A percentile compares a stretch with the other conserved stretches of the same genome.
These are phyloP conservation scores for Suillus brevipes DNA, from an alignment of 768 basidiomycete genomes.

Conservation along the genomic window DNA sequence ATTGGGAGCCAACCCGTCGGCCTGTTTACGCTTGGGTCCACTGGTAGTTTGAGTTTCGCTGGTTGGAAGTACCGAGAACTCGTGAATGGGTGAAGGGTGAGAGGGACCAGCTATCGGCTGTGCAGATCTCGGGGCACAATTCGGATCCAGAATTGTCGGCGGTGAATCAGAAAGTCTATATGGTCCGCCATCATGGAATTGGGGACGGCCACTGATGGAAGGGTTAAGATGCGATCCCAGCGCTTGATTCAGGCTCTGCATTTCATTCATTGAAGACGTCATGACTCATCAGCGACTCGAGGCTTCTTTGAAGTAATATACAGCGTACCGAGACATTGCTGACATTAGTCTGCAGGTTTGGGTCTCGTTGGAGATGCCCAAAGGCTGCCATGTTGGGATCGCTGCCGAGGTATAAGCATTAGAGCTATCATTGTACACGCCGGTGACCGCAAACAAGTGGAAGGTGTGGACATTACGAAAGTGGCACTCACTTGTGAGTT, in stretches of 20 bases:
- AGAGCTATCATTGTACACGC: slow-evolving; percentile 16
- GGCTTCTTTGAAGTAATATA: slow-evolving; percentile 27
- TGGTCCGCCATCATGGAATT: slow-evolving; percentile 28
- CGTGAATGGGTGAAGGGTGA: slow-evolving; percentile 33
- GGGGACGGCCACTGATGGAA: slow-evolving; percentile 33
- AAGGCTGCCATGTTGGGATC: slow-evolving; percentile 58
- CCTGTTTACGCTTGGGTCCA: slow-evolving; percentile 47
- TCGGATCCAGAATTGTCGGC: slow-evolving; percentile 32
- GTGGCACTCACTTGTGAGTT: slow-evolving; percentile 33
- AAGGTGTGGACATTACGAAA: slow-evolving; percentile 14
- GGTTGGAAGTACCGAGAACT: slow-evolving; percentile 31
- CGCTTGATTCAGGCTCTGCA: slow-evolving; percentile 62
- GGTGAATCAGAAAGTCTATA: slow-evolving; percentile 34
- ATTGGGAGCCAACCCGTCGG: slow-evolving; percentile 31
- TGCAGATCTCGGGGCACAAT: slow-evolving; percentile 22
- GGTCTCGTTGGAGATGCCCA: slow-evolving; percentile 59
- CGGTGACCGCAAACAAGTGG: slow-evolving; percentile 4
- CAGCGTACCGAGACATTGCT: slow-evolving; percentile 58
- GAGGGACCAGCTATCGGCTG: slow-evolving; percentile 32
- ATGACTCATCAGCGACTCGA: slow-evolving; percentile 24
- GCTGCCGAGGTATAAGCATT: slow-evolving; percentile 36
- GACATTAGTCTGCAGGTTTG: slow-evolving; percentile 43
- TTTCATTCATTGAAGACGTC: slow-evolving; percentile 14
- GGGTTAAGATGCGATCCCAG: slow-evolving; percentile 52
- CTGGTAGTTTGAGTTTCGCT: slow-evolving; percentile 25